Evolutionary conservation across 768 basidiomycete genomes (phyloP).

Genomic region (Leccinum subtestaceum): DNA sequence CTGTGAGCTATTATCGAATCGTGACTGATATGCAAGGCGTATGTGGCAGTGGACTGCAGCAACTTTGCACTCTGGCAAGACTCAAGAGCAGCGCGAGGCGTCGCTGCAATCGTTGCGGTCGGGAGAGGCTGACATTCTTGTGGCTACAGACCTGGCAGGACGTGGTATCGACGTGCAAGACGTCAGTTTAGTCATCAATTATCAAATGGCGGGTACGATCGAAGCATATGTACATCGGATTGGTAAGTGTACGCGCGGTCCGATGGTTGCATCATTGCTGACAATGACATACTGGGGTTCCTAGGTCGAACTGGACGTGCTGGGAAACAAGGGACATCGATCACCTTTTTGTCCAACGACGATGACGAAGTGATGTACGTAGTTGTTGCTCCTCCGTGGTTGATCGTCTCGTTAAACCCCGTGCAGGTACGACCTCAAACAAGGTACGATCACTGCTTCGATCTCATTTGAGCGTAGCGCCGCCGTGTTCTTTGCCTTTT

Average conservation of each 20-base stretch:
- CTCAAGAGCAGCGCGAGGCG: slow-evolving; percentile 95
- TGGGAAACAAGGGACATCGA: slow-evolving; percentile 88
- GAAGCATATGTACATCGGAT: slow-evolving; percentile 98
- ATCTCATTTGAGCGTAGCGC: not conserved
- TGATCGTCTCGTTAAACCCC: slow-evolving; percentile 3
- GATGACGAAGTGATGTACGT: slow-evolving; percentile 96
- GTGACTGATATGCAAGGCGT: not conserved
- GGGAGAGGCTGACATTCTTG: slow-evolving; percentile 84
- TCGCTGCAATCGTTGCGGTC: slow-evolving; percentile 82
- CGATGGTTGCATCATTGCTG: not conserved
- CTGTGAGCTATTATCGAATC: not conserved
- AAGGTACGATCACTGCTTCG: slow-evolving; percentile 51
- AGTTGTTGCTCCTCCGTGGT: slow-evolving; percentile 7
- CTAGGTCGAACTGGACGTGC: slow-evolving; percentile 97
- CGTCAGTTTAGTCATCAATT: slow-evolving; percentile 94
- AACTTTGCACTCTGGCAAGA: slow-evolving; percentile 95
- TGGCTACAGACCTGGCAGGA: slow-evolving; percentile 96
- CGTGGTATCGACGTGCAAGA: slow-evolving; percentile 99
- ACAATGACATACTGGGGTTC: slow-evolving; percentile 9
- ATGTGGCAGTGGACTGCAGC: slow-evolving; percentile 75
- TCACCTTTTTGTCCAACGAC: slow-evolving; percentile 95
- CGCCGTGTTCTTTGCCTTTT: not conserved
- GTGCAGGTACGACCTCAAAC: slow-evolving; percentile 89
- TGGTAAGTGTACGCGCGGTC: slow-evolving; percentile 45
- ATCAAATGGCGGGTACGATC: slow-evolving; percentile 94